Conservation (phyloP, 179 eudicot species). For the Patellifolia procumbens region DNA sequence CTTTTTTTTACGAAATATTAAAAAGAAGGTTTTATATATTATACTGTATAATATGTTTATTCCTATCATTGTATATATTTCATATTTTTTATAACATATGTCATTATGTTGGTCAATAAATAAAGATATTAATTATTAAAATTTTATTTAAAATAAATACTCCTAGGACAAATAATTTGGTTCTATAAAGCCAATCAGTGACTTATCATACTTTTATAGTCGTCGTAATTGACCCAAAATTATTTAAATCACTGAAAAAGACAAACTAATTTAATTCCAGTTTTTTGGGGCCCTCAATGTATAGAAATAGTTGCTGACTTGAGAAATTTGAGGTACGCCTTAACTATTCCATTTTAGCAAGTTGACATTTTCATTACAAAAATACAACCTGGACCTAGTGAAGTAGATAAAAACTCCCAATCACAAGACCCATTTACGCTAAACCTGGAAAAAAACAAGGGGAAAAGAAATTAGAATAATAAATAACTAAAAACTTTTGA, state of each 20-base stretch:
- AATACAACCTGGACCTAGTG: constrained; percentile 12
- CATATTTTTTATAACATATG: too few species aligned
- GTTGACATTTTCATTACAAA: background rate
- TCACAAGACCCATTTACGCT: background rate
- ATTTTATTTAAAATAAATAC: too few species aligned
- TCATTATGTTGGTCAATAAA: too few species aligned
- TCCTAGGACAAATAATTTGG: background rate
- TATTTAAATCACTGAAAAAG: background rate
- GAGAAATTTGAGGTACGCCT: constrained; percentile 7
- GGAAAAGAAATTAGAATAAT: too few species aligned
- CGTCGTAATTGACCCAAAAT: constrained; percentile 6
- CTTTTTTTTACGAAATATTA: too few species aligned
- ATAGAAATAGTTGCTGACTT: background rate
- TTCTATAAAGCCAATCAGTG: background rate
- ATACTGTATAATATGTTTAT: too few species aligned
- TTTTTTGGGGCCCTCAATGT: background rate
- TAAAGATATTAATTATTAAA: too few species aligned
- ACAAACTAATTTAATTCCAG: background rate
- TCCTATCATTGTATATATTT: too few species aligned
- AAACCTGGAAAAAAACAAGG: too few species aligned
- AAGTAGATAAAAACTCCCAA: background rate
- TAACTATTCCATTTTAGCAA: background rate
- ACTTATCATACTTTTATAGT: background rate
- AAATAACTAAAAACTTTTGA: background rate
- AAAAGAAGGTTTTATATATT: too few species aligned